Evolutionary conservation across 2,329 filamentous ascomycete genomes (phyloP), one percentile per base, ranked within the genome.

Genomic region (Apiospora malaysiana): DNA sequence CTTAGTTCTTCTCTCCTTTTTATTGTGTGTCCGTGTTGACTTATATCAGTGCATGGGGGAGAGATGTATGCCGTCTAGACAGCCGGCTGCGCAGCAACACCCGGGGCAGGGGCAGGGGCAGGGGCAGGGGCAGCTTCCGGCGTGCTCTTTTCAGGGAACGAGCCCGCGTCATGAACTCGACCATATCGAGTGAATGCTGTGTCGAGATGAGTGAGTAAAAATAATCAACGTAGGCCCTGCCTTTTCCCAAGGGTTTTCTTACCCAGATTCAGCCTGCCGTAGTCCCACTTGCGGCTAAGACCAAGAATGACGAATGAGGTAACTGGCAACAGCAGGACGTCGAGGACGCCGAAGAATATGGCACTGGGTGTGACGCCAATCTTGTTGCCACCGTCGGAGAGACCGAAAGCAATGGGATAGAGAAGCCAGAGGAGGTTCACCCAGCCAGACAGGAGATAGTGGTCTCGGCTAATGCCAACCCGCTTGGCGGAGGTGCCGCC

Each of bases 271-370:
- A 89, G 78, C 45, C 79, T 77, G 72, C 79, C 79, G 72, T 87
- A 88, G 77, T 89, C 86, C 86, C 88, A 88, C 27, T 77, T 79
- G 72, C 82, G 79, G 14, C 85, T 80, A 7, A 87, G 77, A 76
- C 83, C 69, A 63, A 88, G 71, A 74, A 86, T 82, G 69, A 79
- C 79, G 32, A 83, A 79, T 51, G 83, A 79, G 16, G 86, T 73
- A 21, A 83, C 82, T 14, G 85, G 84, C 3, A 88, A 70, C 72
- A 87, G 76, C 6, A 89, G 78, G 12, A 86, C 46, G 72, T 89
- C 87, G 37, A 89, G 81, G 56, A 89, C 79, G 65, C 87, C 87
- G 72, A 86, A 89, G 79, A 85, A 88, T 79, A 88, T 82, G 74
- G 83, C 82, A 66, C 79, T 78, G 10, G 80, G 76, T 0, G 84